These are phyloP conservation scores for Mycena albidolilacea DNA, from an alignment of 768 basidiomycete genomes.

Conservation along the genomic window DNA sequence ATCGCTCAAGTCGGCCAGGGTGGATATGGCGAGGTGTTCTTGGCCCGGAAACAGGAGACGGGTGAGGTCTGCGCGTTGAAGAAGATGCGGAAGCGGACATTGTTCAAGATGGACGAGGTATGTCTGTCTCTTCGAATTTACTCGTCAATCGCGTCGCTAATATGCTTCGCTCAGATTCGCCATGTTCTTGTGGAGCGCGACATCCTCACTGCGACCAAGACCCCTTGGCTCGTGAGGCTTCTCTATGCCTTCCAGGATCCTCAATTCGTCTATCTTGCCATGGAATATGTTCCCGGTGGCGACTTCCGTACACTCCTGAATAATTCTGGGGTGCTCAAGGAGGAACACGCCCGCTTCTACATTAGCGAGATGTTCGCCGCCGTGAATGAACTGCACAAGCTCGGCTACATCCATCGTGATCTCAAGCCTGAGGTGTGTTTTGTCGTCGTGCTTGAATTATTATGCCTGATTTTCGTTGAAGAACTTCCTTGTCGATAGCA, in stretches of 20 bases:
- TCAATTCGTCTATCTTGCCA: constrained; percentile 84
- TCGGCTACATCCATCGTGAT: constrained; percentile 98
- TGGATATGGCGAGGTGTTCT: constrained; percentile 97
- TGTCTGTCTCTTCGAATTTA: constrained; percentile 32
- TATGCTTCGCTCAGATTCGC: constrained; percentile 74
- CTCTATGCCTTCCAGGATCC: constrained; percentile 98
- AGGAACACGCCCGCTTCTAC: constrained; percentile 97
- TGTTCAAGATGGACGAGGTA: constrained; percentile 99
- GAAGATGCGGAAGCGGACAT: constrained; percentile 95
- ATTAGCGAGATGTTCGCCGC: constrained; percentile 98
- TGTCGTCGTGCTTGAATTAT: neutral
- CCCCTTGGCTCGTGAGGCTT: constrained; percentile 95
- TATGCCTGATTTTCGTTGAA: constrained; percentile 46
- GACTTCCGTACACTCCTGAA: constrained; percentile 98
- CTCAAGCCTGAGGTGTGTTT: constrained; percentile 93
- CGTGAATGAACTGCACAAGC: constrained; percentile 94
- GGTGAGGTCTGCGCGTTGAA: constrained; percentile 98
- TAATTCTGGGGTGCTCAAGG: constrained; percentile 97
- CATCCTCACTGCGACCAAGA: constrained; percentile 97
- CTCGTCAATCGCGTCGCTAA: constrained; percentile 11
- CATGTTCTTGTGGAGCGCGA: constrained; percentile 98
- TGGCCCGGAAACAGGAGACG: constrained; percentile 95
- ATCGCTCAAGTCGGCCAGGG: constrained; percentile 99
- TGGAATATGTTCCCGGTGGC: constrained; percentile 92
- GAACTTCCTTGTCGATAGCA: constrained; percentile 97